phyloP scores from a whole-genome alignment of 148 eudicot species.

The Rhododendron vialii region DNA sequence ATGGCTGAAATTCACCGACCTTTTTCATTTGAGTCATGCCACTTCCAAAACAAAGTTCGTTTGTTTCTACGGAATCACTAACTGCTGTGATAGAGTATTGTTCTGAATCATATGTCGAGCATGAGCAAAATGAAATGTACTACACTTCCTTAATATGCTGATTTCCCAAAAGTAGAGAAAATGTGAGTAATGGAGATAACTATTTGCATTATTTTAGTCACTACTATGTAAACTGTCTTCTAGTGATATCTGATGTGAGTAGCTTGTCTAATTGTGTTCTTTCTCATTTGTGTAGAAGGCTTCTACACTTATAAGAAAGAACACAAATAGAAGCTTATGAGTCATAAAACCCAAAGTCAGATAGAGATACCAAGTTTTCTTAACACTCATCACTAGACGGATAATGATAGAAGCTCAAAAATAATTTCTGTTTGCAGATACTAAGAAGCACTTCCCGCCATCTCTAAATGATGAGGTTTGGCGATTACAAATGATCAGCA shows the following conservation, averaged over 20 bases:
- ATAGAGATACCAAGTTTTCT: neutral
- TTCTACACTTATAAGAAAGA: too few species aligned
- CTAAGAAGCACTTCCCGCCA: constrained; percentile 70
- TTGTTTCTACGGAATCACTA: neutral
- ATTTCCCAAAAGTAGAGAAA: neutral
- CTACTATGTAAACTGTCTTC: neutral
- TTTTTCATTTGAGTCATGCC: neutral
- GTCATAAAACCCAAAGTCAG: neutral
- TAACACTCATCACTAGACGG: neutral
- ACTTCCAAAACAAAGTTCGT: neutral
- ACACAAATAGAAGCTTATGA: too few species aligned
- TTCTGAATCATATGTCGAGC: neutral
- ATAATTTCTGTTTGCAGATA: constrained; percentile 40
- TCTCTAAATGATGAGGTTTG: constrained; percentile 58
- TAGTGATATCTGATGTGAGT: neutral
- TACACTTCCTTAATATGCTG: neutral
- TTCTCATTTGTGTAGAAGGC: neutral
- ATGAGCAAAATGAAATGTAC: neutral
- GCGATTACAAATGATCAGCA: constrained; percentile 60
- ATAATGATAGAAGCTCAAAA: neutral
- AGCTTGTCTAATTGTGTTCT: neutral
- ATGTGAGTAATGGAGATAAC: neutral
- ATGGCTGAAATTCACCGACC: neutral
- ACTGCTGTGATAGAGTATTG: neutral
- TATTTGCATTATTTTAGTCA: neutral